phyloP scores from a whole-genome alignment of 139 green algal genomes.

The Tetraselmis striata region DNA sequence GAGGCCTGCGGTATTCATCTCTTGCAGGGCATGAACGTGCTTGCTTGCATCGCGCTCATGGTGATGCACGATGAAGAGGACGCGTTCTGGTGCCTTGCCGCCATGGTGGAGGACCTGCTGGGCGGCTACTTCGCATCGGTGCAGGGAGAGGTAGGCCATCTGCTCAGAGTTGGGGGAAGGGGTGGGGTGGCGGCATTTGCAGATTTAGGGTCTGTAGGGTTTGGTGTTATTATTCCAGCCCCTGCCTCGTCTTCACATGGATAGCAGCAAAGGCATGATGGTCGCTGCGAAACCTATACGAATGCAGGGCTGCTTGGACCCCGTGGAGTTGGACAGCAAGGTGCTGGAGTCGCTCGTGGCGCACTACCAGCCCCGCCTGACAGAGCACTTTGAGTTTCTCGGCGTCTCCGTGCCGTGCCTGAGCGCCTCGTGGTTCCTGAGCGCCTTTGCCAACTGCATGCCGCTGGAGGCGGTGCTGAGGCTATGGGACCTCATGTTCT shows the following conservation, averaged over 20 bases:
- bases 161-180: neutral
- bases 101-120: neutral
- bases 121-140: neutral
- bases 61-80: neutral
- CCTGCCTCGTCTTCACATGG: no score
- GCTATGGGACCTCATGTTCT: slow-evolving; percentile 7
- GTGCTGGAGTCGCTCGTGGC: neutral
- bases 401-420: slow-evolving; percentile 2
- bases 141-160: no score
- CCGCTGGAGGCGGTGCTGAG: neutral
- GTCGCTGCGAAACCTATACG: no score
- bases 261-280: no score
- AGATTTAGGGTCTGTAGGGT: no score
- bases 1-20: no score
- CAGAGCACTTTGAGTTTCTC: neutral
- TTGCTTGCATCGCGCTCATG: neutral
- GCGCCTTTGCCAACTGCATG: neutral
- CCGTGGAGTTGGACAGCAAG: neutral
- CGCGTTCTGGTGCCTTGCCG: neutral
- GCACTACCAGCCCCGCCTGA: neutral
- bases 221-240: no score
- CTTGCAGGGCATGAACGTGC: neutral
- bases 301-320: neutral
- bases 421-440: slow-evolving; percentile 1
- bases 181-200: no score